Percentiles rank a stretch among this genome's conserved stretches.
phyloP scores from a whole-genome alignment of 345 rosid genomes.

The Hypericum androsaemum region DNA sequence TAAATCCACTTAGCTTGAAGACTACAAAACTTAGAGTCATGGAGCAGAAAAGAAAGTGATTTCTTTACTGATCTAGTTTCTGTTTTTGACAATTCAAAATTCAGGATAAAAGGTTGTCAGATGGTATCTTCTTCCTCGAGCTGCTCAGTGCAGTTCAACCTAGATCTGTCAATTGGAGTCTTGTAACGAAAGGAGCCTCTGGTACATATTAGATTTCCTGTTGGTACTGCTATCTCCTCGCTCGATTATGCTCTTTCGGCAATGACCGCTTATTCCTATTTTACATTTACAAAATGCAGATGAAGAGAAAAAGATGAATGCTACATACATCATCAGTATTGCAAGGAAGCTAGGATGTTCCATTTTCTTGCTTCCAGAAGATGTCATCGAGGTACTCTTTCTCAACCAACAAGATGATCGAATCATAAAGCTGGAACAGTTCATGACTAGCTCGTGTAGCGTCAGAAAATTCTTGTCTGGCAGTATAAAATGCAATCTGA shows the following conservation, averaged over 20 bases:
- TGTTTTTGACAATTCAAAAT: slow-evolving; percentile 1
- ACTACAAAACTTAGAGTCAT: not conserved
- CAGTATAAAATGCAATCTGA: too few species aligned
- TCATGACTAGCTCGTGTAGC: too few species aligned
- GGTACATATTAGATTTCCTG: slow-evolving; percentile 27
- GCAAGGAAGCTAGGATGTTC: slow-evolving; percentile 95
- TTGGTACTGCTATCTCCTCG: not conserved
- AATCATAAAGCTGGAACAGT: too few species aligned
- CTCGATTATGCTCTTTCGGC: too few species aligned
- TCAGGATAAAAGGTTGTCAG: slow-evolving; percentile 81
- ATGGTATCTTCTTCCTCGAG: slow-evolving; percentile 85
- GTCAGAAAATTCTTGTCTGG: too few species aligned
- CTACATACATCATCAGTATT: slow-evolving; percentile 83
- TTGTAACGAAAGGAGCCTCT: slow-evolving; percentile 75
- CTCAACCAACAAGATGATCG: too few species aligned
- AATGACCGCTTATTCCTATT: not conserved
- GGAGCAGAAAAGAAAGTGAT: not conserved
- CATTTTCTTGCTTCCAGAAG: slow-evolving; percentile 93
- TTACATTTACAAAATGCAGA: slow-evolving; percentile 27
- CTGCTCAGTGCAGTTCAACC: slow-evolving; percentile 86
- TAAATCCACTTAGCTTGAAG: not conserved
- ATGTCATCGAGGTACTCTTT: slow-evolving; percentile 67
- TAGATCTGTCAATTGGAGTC: slow-evolving; percentile 86
- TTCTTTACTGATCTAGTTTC: not conserved
- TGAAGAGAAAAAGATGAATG: slow-evolving; percentile 96